These are phyloP conservation scores for Wilcoxina mikolae DNA, from an alignment of 495 filamentous ascomycete species.

Conservation along the genomic window DNA sequence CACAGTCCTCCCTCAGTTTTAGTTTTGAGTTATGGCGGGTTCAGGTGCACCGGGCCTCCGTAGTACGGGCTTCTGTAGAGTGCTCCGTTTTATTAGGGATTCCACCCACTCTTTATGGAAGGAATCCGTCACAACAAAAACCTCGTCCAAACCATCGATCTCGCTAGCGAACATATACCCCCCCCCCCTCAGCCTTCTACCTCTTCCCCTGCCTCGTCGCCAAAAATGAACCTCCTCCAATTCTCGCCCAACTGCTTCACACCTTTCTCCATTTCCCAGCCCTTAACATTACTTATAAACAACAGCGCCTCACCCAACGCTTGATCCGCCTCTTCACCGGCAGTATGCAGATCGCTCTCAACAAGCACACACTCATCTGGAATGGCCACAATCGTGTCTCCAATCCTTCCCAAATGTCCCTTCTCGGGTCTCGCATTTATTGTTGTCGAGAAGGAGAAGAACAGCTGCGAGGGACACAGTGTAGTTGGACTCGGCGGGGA, in stretches of 20 bases:
- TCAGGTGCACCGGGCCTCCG: too few species aligned
- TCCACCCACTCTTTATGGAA: too few species aligned
- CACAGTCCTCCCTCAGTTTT: too few species aligned
- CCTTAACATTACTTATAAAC: constrained; percentile 59
- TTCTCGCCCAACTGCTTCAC: constrained; percentile 55
- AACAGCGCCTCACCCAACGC: constrained; percentile 57
- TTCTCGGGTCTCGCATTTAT: constrained; percentile 54
- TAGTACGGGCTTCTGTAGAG: too few species aligned
- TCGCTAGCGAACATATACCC: too few species aligned
- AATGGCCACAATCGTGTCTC: constrained; percentile 53
- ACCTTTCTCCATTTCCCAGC: constrained; percentile 62
- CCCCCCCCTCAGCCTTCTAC: too few species aligned
- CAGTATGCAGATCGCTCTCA: constrained; percentile 82
- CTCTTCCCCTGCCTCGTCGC: too few species aligned
- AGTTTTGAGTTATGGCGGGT: too few species aligned
- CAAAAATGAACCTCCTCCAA: constrained; percentile 49
- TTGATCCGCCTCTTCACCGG: constrained; percentile 69
- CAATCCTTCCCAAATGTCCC: constrained; percentile 34
- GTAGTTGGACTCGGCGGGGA: constrained; percentile 51
- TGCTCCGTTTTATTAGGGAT: too few species aligned
- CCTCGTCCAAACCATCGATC: too few species aligned
- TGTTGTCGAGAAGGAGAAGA: constrained; percentile 71
- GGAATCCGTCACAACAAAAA: too few species aligned
- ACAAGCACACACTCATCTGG: constrained; percentile 67
- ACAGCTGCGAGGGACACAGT: constrained; percentile 42